Base-by-base conservation (phyloP, 768 basidiomycete genomes). In the Pholiota conissans region DNA sequence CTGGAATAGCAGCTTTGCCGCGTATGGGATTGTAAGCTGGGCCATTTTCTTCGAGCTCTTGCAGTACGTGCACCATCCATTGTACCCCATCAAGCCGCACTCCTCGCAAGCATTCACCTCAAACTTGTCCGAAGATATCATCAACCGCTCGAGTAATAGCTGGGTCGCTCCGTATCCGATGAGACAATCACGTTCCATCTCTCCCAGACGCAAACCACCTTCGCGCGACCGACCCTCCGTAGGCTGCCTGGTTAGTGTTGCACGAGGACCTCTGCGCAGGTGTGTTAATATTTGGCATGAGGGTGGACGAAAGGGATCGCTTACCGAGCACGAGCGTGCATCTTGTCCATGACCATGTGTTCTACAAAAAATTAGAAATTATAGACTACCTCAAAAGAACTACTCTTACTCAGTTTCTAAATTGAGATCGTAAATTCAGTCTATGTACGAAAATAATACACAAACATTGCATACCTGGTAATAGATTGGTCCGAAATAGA, bases 331-430 rank as follows among this genome's bases (percentile, higher is more conserved):
- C 97, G 89, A 63, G 97, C 97, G 66, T 99, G 97, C 97, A 99
- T 99, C 80, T 99, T 99, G 81, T 99, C 97, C 89, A 98, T 91
- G 50, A 98, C 96, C 96, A 98, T 98, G 76, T 96, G 95, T 78
- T 95, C 87, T 91, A 63, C 37, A 57, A 34, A 57, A 34, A 29
- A n/a, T 56, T 52, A 42, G 22, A 58, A 49, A 20, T 47, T 47
- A 49, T 40, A 11, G 11, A 6, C 7, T 13, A 32, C 30, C 6
- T 32, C 30, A 32, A 32, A 32, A 24, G n/a, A 40, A 45, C 9
- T 13, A 18, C 13, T 72, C 92, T 79, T 72, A 97, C 95, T 98
- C 56, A 98, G 82, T 88, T 97, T 97, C 91, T 95, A 74, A n/a
- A n/a, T n/a, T n/a, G n/a, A n/a, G n/a, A n/a, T n/a, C n/a, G n/a